Evolutionary conservation across 2,329 filamentous ascomycete species (phyloP).

Genomic region (Pseudocercospora ulei): DNA sequence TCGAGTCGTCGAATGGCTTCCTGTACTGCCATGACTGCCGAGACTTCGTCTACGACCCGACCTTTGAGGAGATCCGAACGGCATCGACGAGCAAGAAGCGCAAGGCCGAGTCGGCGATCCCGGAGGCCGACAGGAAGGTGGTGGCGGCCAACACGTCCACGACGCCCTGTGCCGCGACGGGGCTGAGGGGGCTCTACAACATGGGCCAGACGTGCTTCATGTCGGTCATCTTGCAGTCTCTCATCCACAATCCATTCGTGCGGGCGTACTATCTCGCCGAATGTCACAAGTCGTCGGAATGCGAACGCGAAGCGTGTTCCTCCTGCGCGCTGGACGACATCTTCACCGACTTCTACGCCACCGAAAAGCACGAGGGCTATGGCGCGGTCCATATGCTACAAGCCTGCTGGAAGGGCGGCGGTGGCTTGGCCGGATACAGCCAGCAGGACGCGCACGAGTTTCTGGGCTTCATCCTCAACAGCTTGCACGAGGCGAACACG

Average conservation of each 20-base stretch:
- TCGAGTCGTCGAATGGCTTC: constrained; percentile 65
- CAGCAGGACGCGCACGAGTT: constrained; percentile 97
- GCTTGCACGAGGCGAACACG: constrained; percentile 68
- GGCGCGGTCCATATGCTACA: constrained; percentile 82
- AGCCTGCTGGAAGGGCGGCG: constrained; percentile 71
- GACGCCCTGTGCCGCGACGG: constrained; percentile 74
- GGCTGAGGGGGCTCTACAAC: constrained; percentile 87
- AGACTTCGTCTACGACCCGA: constrained; percentile 74
- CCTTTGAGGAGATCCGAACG: constrained; percentile 63
- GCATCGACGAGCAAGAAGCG: constrained; percentile 53
- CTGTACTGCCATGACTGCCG: constrained; percentile 74
- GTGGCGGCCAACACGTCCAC: constrained; percentile 68
- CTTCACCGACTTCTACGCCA: constrained; percentile 55
- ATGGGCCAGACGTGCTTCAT: constrained; percentile 98
- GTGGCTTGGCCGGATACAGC: constrained; percentile 68
- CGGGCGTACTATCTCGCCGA: constrained; percentile 87
- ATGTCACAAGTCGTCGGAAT: constrained; percentile 71
- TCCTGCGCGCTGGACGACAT: constrained; percentile 54
- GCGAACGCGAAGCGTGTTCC: constrained; percentile 50
- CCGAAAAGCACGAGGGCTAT: constrained; percentile 77
- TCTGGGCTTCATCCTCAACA: constrained; percentile 88
- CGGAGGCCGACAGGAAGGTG: constrained; percentile 57
- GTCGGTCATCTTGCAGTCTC: constrained; percentile 86
- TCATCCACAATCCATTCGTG: constrained; percentile 86
- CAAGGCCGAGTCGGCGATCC: constrained; percentile 40